These are phyloP conservation scores for Russula earlei DNA, from an alignment of 768 basidiomycete genomes.

Conservation along the genomic window DNA sequence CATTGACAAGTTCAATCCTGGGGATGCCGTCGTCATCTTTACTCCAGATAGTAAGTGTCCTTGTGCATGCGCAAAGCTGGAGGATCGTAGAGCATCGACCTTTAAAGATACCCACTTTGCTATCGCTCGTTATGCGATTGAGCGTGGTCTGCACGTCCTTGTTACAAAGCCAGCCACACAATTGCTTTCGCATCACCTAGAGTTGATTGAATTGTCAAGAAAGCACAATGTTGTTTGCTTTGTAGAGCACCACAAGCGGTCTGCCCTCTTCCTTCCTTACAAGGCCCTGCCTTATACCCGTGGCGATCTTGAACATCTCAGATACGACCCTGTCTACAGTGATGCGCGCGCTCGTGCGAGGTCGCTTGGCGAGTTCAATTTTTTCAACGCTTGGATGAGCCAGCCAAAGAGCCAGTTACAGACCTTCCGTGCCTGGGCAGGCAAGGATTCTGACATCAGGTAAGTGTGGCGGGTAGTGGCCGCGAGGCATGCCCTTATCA, in stretches of 20 bases:
- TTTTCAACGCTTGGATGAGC: slow-evolving; percentile 96
- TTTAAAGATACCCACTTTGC: slow-evolving; percentile 67
- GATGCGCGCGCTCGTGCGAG: slow-evolving; percentile 76
- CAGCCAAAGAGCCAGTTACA: slow-evolving; percentile 92
- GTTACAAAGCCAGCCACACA: slow-evolving; percentile 92
- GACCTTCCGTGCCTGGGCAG: slow-evolving; percentile 93
- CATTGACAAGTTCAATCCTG: slow-evolving; percentile 65
- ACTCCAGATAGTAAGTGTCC: slow-evolving; percentile 71
- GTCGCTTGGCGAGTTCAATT: slow-evolving; percentile 83
- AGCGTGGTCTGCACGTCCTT: slow-evolving; percentile 78
- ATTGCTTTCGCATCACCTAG: slow-evolving; percentile 71
- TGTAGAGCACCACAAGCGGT: slow-evolving; percentile 93
- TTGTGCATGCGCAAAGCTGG: not conserved
- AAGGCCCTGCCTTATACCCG: not conserved
- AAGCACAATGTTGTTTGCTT: slow-evolving; percentile 79
- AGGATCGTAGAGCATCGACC: not conserved
- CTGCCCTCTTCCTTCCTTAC: slow-evolving; percentile 16
- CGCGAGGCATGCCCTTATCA: not conserved
- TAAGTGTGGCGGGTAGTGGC: slow-evolving; percentile 18
- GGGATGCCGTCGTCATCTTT: slow-evolving; percentile 88
- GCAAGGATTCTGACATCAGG: slow-evolving; percentile 91
- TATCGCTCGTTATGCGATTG: slow-evolving; percentile 80
- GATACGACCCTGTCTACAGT: slow-evolving; percentile 86
- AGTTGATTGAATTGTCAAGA: slow-evolving; percentile 64
- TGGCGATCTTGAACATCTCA: slow-evolving; percentile 21